Evolutionary conservation across 2,329 filamentous ascomycete species (phyloP), one percentile per base, ranked within the genome.

Genomic region (Bipolaris bicolor): DNA sequence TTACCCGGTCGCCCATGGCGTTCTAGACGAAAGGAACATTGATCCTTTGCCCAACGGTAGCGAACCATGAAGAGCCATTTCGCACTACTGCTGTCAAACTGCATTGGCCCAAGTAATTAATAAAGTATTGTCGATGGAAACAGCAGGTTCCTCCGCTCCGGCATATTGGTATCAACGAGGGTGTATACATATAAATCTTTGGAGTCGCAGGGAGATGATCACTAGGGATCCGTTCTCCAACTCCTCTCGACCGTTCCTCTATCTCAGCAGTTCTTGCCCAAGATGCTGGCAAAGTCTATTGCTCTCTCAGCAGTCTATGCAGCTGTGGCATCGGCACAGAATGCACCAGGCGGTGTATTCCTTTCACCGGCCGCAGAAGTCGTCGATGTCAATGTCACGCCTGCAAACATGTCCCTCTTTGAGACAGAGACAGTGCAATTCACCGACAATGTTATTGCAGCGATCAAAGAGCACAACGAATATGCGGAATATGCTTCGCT

Each of bases 321-420:
- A 22, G 61, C 62, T 45, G 34, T 71, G 2, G 49, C 49, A 18
- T 46, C 31, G 5, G 68, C 67, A 46, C 67, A 68, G 49, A 57
- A 44, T 46, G 52, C 63, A 43, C 65, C 67, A n/a, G 46, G 60
- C 26, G 58, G 61, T 33, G 52, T 61, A 18, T 61, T 62, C 9
- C 41, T 71, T 24, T 59, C 64, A 24, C 69, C 71, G 36, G 71
- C 70, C 37, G 68, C 67, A 1, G 66, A 69, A 33, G 68, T 64
- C 3, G 59, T 71, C 31, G 54, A 63, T 48, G 33, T 55, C n/a
- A 49, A 62, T 33, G 49, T 48, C 5, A 69, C 63, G 11, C 54
- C 59, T 11, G 70, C 70, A 4, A 65, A 65, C 7, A 57, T 68
- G 5, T 49, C 60, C 7, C 46, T 73, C 5, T 69, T 73, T 26